Base-by-base conservation (phyloP, 768 basidiomycete species). In the Termitomyces sp. region DNA sequence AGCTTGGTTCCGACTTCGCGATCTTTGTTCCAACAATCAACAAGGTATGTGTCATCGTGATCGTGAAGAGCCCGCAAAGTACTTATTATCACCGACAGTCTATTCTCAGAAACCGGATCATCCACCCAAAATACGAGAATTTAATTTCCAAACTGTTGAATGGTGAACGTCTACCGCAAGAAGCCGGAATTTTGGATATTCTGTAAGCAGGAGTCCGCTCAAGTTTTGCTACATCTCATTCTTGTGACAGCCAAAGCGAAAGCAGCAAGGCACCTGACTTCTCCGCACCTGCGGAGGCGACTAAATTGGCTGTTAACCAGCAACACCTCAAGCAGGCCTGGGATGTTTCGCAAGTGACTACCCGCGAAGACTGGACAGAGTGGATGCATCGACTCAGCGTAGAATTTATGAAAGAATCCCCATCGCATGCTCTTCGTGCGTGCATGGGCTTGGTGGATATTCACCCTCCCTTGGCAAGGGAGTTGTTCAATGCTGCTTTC, bases 1-100 rank as follows among this genome's bases (percentile, higher is more conserved):
- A 99, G 67, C 84, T 99, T 53, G 95, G 95, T 1, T 88, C 95
- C 0, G 96, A 98, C 69, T 99, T 95, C 64, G 95, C 97, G 4
- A 93, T 99, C 44, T 99, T 98, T 65, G 91, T 98, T 36, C 95
- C 97, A 0, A 95, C 95, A 64, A 91, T 99, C 62, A 93, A 93
- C 71, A 98, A 98, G 82, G 95, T 91, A 63, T 49, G 76, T 62
- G 22, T 24, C 39, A 34, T 20, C 44, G 54, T 24, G 48, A 32
- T 51, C 16, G 46, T 16, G 3, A 34, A 37, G 24, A 44, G 14
- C 36, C 7, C 13, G 24, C 9, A 40, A 32, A 9, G n/a, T 44
- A 61, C 53, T 60, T 55, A 36, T 60, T 55, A 36, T 60, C 34
- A 34, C 60, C 42, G 32, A 36, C 33, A 96, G 95, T 85, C 86